These are phyloP conservation scores for Remersonia thermophila DNA, from an alignment of 2,329 filamentous ascomycete genomes.

Conservation along the genomic window DNA sequence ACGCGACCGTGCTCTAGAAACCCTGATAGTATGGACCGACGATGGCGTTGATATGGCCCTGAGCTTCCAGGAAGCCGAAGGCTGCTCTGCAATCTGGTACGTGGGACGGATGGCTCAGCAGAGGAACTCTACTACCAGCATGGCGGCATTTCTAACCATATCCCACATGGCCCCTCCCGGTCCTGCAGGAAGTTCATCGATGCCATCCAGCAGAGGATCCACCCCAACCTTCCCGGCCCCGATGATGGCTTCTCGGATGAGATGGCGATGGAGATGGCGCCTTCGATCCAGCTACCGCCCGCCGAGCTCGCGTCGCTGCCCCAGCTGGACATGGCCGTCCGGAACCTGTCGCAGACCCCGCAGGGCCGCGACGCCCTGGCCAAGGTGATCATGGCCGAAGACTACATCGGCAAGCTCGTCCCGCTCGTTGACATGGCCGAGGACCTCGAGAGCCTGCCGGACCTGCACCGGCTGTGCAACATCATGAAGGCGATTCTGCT, in stretches of 20 bases:
- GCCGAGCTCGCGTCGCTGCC: slow-evolving; percentile 71
- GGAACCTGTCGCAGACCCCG: slow-evolving; percentile 60
- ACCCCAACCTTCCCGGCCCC: slow-evolving; percentile 45
- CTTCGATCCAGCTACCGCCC: slow-evolving; percentile 60
- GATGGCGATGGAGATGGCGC: slow-evolving; percentile 57
- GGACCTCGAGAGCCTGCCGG: slow-evolving; percentile 73
- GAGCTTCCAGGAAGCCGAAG: slow-evolving; percentile 94
- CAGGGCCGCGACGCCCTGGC: slow-evolving; percentile 73
- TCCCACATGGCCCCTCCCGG: too few relatives aligned
- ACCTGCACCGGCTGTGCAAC: slow-evolving; percentile 85
- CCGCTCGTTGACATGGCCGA: slow-evolving; percentile 81
- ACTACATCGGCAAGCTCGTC: slow-evolving; percentile 79
- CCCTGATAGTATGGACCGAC: slow-evolving; percentile 96
- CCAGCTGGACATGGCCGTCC: slow-evolving; percentile 78
- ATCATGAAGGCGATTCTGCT: slow-evolving; percentile 96
- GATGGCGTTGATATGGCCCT: slow-evolving; percentile 93
- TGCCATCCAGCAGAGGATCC: slow-evolving; percentile 66
- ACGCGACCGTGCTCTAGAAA: slow-evolving; percentile 51
- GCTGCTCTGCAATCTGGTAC: slow-evolving; percentile 84
- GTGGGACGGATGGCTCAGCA: slow-evolving; percentile 15
- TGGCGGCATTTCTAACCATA: slow-evolving; percentile 16
- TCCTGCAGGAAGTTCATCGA: slow-evolving; percentile 73
- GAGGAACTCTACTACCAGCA: too few relatives aligned
- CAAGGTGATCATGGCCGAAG: slow-evolving; percentile 73
- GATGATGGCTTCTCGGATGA: slow-evolving; percentile 89